Evolutionary conservation across 352 stramenopile species (phyloP).

Genomic region (Globisporangium abappressorium): DNA sequence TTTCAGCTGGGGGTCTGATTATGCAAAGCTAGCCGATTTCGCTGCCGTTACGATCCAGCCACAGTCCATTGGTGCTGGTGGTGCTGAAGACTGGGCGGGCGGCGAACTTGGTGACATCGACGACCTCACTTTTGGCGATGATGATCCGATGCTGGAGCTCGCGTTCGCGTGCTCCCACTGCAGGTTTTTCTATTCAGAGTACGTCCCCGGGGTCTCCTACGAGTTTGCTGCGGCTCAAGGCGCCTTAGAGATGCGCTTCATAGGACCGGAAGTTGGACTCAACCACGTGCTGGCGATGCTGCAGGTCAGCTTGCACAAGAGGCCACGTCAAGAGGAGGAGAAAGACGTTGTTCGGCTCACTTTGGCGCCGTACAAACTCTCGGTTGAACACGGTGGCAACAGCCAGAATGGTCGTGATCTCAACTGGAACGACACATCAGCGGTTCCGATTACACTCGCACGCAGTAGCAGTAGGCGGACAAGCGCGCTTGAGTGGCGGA

Average conservation of each 20-base stretch:
- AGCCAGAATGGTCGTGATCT: not conserved
- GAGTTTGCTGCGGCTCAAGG: slow-evolving; percentile 28
- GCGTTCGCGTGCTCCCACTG: slow-evolving; percentile 27
- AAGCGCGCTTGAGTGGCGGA: slow-evolving; percentile 4
- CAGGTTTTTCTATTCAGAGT: slow-evolving; percentile 25
- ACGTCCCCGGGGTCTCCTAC: slow-evolving; percentile 42
- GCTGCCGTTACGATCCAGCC: slow-evolving; percentile 2
- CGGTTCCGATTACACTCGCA: not conserved
- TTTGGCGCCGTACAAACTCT: slow-evolving; percentile 6
- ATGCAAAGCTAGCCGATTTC: not conserved
- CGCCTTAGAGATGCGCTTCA: slow-evolving; percentile 22
- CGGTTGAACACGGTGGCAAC: not conserved
- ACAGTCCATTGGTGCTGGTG: not conserved
- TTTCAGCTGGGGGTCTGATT: not conserved
- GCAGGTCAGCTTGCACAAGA: slow-evolving; percentile 6
- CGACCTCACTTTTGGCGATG: not conserved
- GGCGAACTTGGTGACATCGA: not conserved
- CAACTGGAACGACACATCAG: slow-evolving; percentile 9
- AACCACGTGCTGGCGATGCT: slow-evolving; percentile 25
- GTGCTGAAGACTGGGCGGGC: not conserved
- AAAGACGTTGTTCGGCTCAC: slow-evolving; percentile 1
- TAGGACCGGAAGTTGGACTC: slow-evolving; percentile 17
- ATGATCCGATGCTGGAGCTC: slow-evolving; percentile 17
- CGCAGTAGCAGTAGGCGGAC: not conserved
- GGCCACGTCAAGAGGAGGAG: not conserved